Conservation (phyloP, 306 rosid species). For the Castanea crenata region DNA sequence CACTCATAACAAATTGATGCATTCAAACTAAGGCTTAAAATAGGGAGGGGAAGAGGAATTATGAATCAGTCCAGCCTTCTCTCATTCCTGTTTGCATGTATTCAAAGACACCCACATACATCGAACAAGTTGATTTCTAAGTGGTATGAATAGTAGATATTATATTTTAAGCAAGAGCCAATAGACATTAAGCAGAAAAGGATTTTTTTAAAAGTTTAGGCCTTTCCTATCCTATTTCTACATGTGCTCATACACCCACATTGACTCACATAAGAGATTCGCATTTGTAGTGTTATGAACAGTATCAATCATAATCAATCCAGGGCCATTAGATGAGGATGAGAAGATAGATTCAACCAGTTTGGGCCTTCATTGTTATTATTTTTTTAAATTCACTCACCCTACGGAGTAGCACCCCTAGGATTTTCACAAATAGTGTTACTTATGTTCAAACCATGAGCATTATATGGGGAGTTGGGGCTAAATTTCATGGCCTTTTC, state of each 20-base stretch:
- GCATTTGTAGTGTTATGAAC: not conserved
- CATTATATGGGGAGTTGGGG: not conserved
- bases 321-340: not conserved
- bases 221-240: not conserved
- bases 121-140: not conserved
- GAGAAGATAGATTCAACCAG: not conserved
- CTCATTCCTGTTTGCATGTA: not conserved
- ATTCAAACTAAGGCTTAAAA: not conserved
- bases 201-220: not conserved
- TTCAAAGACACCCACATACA: not conserved
- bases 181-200: not conserved
- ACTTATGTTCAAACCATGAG: not conserved
- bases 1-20: not conserved
- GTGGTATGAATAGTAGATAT: not conserved
- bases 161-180: not conserved
- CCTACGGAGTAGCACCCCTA: not conserved
- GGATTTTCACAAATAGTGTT: not conserved
- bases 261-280: not conserved
- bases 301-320: not conserved
- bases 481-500: not conserved
- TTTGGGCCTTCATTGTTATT: not conserved
- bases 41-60: not conserved
- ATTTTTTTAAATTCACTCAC: not conserved
- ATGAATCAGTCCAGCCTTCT: not conserved
- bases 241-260: not conserved